Conservation (phyloP, 352 stramenopile species). For the Phytopythium oedochilum region DNA sequence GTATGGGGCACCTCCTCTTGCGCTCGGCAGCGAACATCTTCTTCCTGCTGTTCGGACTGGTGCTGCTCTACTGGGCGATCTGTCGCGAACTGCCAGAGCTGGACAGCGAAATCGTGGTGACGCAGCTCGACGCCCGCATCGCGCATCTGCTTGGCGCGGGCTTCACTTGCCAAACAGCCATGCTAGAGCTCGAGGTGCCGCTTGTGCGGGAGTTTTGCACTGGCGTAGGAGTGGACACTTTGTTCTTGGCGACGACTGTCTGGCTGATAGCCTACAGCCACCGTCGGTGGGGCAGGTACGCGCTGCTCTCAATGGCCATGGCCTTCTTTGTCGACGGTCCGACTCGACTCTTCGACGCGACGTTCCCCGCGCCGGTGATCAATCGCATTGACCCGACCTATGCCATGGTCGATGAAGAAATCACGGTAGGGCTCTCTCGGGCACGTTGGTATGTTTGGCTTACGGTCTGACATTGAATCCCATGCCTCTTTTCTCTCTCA, state of each 20-base stretch:
- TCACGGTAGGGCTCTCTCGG: slow-evolving; percentile 26
- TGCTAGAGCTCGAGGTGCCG: slow-evolving; percentile 36
- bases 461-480: neutral
- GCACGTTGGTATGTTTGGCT: neutral
- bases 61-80: slow-evolving; percentile 56
- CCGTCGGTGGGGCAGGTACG: slow-evolving; percentile 41
- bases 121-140: slow-evolving; percentile 33
- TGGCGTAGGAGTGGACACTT: slow-evolving; percentile 40
- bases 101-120: slow-evolving; percentile 23
- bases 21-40: slow-evolving; percentile 40
- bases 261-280: slow-evolving; percentile 55
- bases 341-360: slow-evolving; percentile 36
- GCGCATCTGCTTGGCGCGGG: slow-evolving; percentile 27
- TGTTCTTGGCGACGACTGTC: slow-evolving; percentile 30
- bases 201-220: slow-evolving; percentile 58
- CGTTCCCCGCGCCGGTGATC: slow-evolving; percentile 59
- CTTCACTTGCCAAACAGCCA: slow-evolving; percentile 32
- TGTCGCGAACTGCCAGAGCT: slow-evolving; percentile 57
- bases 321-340: slow-evolving; percentile 47
- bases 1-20: slow-evolving; percentile 39
- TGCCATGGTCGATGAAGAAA: slow-evolving; percentile 68
- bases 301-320: slow-evolving; percentile 35
- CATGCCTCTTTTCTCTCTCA: neutral
- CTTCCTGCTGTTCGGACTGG: slow-evolving; percentile 36
- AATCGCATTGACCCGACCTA: slow-evolving; percentile 54